Base-by-base conservation (phyloP, 1,284 basidiomycete species). In the Mycena citricolor region DNA sequence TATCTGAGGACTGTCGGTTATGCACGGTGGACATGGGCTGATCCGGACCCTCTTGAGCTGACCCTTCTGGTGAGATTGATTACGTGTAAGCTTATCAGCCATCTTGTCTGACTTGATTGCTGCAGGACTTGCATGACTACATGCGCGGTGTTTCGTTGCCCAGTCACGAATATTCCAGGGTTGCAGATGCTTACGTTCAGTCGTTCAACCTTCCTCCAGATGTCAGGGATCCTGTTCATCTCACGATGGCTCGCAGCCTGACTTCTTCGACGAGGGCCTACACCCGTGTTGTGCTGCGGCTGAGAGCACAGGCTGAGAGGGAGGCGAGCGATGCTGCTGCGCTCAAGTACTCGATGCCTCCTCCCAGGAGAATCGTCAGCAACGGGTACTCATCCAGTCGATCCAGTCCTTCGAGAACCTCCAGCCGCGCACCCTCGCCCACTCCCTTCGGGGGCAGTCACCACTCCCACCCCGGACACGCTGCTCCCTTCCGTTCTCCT, bases 81-180 rank as follows among this genome's bases (percentile, higher is more conserved):
- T 38, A 35, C 32, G 19, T 38, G 44, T 28, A n/a, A n/a, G n/a
- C n/a, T n/a, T n/a, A n/a, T n/a, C n/a, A n/a, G n/a, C n/a, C n/a
- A n/a, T n/a, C n/a, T n/a, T n/a, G n/a, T n/a, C 32, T 52, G 28
- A 17, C 14, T 46, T 20, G 3, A 30, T 35, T 35, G 28, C 26
- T 53, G 11, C 49, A 88, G 83, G 87, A 90, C 61, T 70, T 91
- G 28, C 76, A 77, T 55, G 73, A 81, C 38, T 91, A 90, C 56
- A 81, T 90, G 76, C 74, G 80, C 39, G 84, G 85, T 3, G 82
- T 90, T 2, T 81, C 79, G 6, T 75, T 86, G 29, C 86, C 88
- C 6, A 73, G 74, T 4, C 81, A 90, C 51, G 76, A 84, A 49
- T 90, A 85, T 54, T 70, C 77, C 1, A 72, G 75, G 4, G 68